phyloP scores from a whole-genome alignment of 306 rosid genomes.

The Acacia melanoxylon region DNA sequence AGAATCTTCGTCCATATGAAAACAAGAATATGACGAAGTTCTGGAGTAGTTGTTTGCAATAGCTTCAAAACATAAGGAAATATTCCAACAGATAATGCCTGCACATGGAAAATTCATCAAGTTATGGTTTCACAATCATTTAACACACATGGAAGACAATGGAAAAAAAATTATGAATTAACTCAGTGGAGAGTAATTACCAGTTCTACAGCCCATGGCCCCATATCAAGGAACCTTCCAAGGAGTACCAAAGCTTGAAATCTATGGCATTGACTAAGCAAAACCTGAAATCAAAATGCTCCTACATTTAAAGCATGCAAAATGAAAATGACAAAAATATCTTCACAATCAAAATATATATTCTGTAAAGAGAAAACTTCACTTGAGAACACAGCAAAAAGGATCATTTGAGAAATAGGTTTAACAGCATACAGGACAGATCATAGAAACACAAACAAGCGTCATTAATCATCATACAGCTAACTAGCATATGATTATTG shows the following conservation, averaged over 20 bases:
- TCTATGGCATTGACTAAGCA: constrained; percentile 93
- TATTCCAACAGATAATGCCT: constrained; percentile 98
- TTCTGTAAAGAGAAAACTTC: not conserved
- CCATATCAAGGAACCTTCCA: constrained; percentile 98
- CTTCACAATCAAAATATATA: constrained; percentile 16
- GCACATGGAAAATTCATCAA: constrained; percentile 18
- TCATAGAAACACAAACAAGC: not conserved
- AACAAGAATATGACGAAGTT: constrained; percentile 92
- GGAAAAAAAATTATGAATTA: constrained; percentile 19
- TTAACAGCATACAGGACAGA: not conserved
- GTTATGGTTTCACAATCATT: constrained; percentile 11
- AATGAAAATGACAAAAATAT: not conserved
- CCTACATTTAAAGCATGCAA: not conserved
- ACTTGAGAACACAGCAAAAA: not conserved
- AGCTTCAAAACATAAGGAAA: constrained; percentile 97
- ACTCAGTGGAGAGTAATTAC: constrained; percentile 39
- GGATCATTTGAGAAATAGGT: not conserved
- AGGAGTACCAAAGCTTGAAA: constrained; percentile 91
- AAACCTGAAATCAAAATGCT: constrained; percentile 61
- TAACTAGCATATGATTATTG: not conserved
- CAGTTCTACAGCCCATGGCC: constrained; percentile 99
- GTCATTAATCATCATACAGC: not conserved
- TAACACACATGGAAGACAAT: constrained; percentile 6
- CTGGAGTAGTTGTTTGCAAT: constrained; percentile 93
- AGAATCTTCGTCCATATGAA: constrained; percentile 98